A percentile compares a stretch with the other conserved stretches of the same genome.
Evolutionary conservation across 1,284 basidiomycete species (phyloP).

Genomic region (Irpex sp.): DNA sequence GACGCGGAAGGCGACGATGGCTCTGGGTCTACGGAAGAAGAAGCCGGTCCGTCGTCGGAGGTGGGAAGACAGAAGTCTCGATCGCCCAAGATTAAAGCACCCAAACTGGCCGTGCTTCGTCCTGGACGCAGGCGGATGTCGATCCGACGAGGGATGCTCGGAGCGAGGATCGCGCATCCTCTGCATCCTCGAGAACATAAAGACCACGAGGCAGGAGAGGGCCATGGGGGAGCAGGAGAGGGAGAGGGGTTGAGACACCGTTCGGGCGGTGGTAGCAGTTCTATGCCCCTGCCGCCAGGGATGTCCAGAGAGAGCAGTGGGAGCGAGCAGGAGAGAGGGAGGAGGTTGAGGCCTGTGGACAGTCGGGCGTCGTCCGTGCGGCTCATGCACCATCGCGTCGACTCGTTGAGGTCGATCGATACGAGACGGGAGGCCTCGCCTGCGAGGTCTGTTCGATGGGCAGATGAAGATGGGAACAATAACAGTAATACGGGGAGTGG

Average conservation of each 20-base stretch:
- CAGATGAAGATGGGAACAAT: slow-evolving; percentile 27
- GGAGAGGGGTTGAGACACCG: not conserved
- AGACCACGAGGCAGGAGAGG: not conserved
- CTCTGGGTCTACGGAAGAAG: not conserved
- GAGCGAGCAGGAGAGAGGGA: not conserved
- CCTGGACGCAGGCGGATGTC: slow-evolving; percentile 20
- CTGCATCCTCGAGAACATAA: not conserved
- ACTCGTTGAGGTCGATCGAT: slow-evolving; percentile 29
- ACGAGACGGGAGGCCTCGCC: slow-evolving; percentile 44
- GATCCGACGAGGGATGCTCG: slow-evolving; percentile 23
- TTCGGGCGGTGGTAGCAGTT: not conserved
- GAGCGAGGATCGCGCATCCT: slow-evolving; percentile 7
- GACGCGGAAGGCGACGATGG: slow-evolving; percentile 25
- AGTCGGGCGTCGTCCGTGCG: slow-evolving; percentile 3
- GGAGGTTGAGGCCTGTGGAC: slow-evolving; percentile 13
- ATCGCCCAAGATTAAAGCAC: slow-evolving; percentile 19
- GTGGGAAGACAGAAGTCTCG: slow-evolving; percentile 10
- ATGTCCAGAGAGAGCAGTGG: not conserved
- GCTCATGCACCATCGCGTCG: slow-evolving; percentile 26
- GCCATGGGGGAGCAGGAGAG: not conserved
- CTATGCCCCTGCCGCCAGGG: not conserved
- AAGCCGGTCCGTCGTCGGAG: not conserved
- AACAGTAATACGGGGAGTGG: not conserved
- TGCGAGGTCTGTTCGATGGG: slow-evolving; percentile 46
- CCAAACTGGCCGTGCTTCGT: slow-evolving; percentile 15